Base-by-base conservation (phyloP, 2,329 filamentous ascomycete genomes). In the Verruconis gallopava region DNA sequence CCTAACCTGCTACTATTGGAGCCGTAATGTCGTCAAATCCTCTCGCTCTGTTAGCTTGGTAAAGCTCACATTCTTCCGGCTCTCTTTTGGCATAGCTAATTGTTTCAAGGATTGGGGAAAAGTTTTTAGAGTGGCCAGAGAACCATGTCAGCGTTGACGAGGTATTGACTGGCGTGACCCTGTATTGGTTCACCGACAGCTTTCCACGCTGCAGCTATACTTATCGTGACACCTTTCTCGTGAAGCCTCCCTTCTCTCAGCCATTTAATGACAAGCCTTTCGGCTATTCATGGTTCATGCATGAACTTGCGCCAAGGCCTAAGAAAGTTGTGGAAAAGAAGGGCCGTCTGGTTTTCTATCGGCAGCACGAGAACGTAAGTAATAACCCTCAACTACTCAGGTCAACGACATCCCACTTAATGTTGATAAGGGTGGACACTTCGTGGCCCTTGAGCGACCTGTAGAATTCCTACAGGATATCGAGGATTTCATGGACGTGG, bases 131-230 rank as follows among this genome's bases (percentile, higher is more conserved):
- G 4, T 77, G 71, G 72, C 59, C 58, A 2, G 71, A 75, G 45
- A 50, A 57, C 3, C 51, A 53, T 15, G 65, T 65, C 1, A 49
- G 56, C 0, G 42, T 59, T 5, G 53, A 66, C 25, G 59, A 59
- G 2, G 69, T 76, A 6, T 55, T 77, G 2, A 61, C 65, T 13
- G 54, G 61, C 15, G 63, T 72, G 12, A 66, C 64, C 2, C 49
- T 76, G 3, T 77, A 73, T 50, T 77, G 72, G 72, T 58, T 75
- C 44, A 73, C 69, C 0, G 64, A 64, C 15, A 68, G 61, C 5
- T 64, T 65, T 33, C 62, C 68, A 0, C 61, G 61, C 5, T 64
- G 56, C 12, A 65, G 73, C 21, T 76, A 68, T 51, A 60, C 65
- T 1, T 74, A 75, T 44, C 61, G 68, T 17, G 9, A 36, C 9